Evolutionary conservation across 176 grass and related monocot genomes (phyloP).

Genomic region (Triticum urartu): DNA sequence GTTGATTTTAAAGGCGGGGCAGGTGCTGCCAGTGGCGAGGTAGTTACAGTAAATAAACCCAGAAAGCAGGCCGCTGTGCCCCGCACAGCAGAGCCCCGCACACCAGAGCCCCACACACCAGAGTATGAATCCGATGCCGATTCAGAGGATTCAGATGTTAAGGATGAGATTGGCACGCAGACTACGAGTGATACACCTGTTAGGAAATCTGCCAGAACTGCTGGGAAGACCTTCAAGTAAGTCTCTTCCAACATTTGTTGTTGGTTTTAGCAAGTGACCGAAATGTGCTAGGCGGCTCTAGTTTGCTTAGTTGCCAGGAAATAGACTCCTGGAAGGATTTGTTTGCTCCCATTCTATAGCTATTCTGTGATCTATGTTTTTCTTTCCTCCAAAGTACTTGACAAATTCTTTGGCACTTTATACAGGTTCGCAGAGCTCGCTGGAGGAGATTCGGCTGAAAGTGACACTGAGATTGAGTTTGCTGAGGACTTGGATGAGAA

Average conservation of each 20-base stretch:
- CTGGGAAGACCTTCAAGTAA: slow-evolving; percentile 63
- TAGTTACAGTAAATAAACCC: slow-evolving; percentile 20
- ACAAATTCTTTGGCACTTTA: slow-evolving; percentile 4
- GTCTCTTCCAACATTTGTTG: not conserved
- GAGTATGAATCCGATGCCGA: slow-evolving; percentile 48
- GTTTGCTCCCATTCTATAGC: not conserved
- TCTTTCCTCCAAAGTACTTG: slow-evolving; percentile 10
- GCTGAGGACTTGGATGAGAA: slow-evolving; percentile 38
- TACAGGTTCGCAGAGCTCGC: slow-evolving; percentile 63
- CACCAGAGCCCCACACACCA: slow-evolving; percentile 42
- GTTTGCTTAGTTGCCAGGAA: not conserved
- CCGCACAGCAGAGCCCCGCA: slow-evolving; percentile 36
- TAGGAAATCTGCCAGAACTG: slow-evolving; percentile 78
- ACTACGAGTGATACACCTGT: slow-evolving; percentile 37
- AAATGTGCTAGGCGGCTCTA: not conserved
- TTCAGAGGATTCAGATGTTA: slow-evolving; percentile 44
- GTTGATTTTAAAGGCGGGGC: slow-evolving; percentile 94
- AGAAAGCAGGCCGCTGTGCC: slow-evolving; percentile 9
- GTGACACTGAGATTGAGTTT: slow-evolving; percentile 49
- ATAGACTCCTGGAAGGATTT: not conserved
- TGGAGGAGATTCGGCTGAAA: slow-evolving; percentile 53
- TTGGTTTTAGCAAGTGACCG: not conserved
- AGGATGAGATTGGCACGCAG: slow-evolving; percentile 35
- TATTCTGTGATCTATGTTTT: not conserved
- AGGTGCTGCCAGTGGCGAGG: slow-evolving; percentile 45